Evolutionary conservation across 139 green algal species (phyloP).

Genomic region (Tetraselmis striata): DNA sequence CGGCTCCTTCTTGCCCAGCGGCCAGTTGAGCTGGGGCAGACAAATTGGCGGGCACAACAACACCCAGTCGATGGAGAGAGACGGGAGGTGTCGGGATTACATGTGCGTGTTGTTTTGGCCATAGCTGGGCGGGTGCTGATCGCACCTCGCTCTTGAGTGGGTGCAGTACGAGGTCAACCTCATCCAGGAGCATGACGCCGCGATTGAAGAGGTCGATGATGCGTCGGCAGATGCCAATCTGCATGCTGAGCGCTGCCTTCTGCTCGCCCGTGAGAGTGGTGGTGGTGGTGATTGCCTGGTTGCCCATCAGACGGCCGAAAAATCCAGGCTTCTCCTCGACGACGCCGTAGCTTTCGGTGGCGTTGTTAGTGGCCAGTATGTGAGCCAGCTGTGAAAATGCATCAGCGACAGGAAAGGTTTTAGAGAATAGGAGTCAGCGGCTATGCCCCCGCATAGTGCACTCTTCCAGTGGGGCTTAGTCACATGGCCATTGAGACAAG

Average conservation of each 20-base stretch:
- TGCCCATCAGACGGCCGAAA: neutral
- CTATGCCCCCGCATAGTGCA: no score
- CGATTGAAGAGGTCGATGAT: conserved; percentile 20
- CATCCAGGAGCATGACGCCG: conserved; percentile 23
- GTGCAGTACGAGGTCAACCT: conserved; percentile 30
- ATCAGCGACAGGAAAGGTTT: no score
- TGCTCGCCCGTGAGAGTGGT: neutral
- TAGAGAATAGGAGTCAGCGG: no score
- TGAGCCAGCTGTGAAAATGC: neutral
- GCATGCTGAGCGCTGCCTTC: neutral
- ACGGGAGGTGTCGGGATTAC: no score
- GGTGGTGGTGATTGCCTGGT: neutral
- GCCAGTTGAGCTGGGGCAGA: conserved; percentile 27
- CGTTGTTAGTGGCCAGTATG: neutral
- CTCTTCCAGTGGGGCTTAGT: no score
- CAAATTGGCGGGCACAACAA: no score
- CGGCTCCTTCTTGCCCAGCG: conserved; percentile 14
- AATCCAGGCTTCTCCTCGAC: neutral
- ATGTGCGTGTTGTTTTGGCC: no score
- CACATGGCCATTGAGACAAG: no score
- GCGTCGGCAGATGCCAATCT: neutral
- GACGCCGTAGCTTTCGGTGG: neutral
- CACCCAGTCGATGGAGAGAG: no score
- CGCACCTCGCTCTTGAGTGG: conserved; percentile 25
- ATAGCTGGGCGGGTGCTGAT: no score